These are phyloP conservation scores for Sphagnum contortum DNA, from an alignment of 225 moss, liverwort and hornwort species.

Conservation along the genomic window DNA sequence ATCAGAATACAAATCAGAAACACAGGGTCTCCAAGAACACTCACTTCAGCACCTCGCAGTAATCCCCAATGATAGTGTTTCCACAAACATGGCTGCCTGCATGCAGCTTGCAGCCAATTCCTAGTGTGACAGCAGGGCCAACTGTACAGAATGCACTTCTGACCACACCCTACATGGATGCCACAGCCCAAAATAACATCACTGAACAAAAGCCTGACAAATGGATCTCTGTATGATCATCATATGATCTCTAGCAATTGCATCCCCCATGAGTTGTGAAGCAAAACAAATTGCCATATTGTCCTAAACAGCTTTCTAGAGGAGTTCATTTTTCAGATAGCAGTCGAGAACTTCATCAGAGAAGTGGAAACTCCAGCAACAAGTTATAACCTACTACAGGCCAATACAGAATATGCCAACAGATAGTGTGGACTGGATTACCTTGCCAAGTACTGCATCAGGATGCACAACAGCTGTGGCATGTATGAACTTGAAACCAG, in stretches of 20 bases:
- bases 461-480: slow-evolving; percentile 77
- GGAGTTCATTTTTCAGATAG: too few relatives aligned
- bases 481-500: slow-evolving; percentile 49
- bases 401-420: slow-evolving; percentile 15
- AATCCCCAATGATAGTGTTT: slow-evolving; percentile 34
- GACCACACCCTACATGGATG: slow-evolving; percentile 33
- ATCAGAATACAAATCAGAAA: too few relatives aligned
- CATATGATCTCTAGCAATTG: too few relatives aligned
- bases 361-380: too few relatives aligned
- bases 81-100: slow-evolving; percentile 38
- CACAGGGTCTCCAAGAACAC: neutral
- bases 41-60: slow-evolving; percentile 44
- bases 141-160: slow-evolving; percentile 55
- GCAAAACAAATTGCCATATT: too few relatives aligned
- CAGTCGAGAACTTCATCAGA: too few relatives aligned
- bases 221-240: too few relatives aligned
- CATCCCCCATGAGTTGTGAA: too few relatives aligned
- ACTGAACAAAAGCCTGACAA: too few relatives aligned
- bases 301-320: too few relatives aligned
- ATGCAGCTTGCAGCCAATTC: slow-evolving; percentile 39
- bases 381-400: too few relatives aligned
- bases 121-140: slow-evolving; percentile 40
- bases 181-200: neutral
- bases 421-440: slow-evolving; percentile 16
- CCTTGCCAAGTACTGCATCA: slow-evolving; percentile 74